phyloP scores from a whole-genome alignment of 2,329 filamentous ascomycete genomes.

The Aspergillus fructus region DNA sequence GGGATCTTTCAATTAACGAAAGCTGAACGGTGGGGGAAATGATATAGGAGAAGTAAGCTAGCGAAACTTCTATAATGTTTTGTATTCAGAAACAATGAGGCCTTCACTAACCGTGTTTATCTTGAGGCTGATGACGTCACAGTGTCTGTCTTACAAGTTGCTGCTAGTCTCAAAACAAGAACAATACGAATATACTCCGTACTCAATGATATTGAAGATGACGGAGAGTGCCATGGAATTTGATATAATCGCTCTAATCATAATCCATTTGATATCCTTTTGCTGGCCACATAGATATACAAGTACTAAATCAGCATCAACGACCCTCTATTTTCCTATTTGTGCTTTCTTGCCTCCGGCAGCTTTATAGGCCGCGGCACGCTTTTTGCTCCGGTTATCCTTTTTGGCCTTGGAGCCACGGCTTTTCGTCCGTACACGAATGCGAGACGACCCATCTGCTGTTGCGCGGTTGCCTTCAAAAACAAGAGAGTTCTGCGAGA shows the following conservation, averaged over 20 bases:
- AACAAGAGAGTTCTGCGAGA: conserved; percentile 37
- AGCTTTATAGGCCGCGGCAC: conserved; percentile 44
- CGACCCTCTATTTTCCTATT: conserved; percentile 10
- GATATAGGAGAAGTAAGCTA: background rate
- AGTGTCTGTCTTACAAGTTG: too few relatives aligned
- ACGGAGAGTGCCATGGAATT: background rate
- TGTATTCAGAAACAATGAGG: background rate
- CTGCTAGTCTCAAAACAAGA: background rate
- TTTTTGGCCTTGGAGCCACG: conserved; percentile 42
- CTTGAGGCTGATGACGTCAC: background rate
- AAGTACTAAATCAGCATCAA: background rate
- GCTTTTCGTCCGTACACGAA: conserved; percentile 40
- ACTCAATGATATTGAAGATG: background rate
- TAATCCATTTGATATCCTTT: background rate
- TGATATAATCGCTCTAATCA: background rate
- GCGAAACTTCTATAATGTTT: background rate
- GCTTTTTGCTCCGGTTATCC: conserved; percentile 42
- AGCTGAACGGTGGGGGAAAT: background rate
- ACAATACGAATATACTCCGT: background rate
- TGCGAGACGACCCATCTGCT: conserved; percentile 28
- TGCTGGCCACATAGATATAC: background rate
- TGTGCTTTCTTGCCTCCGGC: conserved; percentile 32
- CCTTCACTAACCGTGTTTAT: background rate
- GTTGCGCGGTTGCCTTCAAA: conserved; percentile 48
- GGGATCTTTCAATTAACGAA: background rate